Percentiles rank a stretch among this genome's conserved stretches.
These are phyloP conservation scores for Pythium utonaiense DNA, from an alignment of 352 stramenopile genomes.

Conservation along the genomic window DNA sequence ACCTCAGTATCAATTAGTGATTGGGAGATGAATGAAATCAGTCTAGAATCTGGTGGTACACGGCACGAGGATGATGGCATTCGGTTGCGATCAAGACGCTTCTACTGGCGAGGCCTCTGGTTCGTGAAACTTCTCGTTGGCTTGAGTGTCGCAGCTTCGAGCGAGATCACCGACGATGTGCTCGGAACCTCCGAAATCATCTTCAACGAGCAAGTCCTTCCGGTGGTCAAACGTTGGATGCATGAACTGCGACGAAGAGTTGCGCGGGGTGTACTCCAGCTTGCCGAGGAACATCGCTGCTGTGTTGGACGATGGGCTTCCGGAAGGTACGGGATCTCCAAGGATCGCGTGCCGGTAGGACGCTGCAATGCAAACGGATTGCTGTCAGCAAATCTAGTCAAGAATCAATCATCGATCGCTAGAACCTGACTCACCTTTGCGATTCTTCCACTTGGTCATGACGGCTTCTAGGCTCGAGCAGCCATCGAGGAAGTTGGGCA, in stretches of 20 bases:
- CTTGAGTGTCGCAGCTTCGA: slow-evolving; percentile 27
- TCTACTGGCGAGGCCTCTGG: slow-evolving; percentile 20
- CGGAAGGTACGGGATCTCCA: slow-evolving; percentile 54
- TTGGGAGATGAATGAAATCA: neutral
- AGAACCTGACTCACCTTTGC: slow-evolving; percentile 35
- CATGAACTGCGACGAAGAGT: slow-evolving; percentile 59
- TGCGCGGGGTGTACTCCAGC: slow-evolving; percentile 46
- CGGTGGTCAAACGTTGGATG: slow-evolving; percentile 56
- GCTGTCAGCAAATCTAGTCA: neutral
- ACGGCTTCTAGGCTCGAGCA: slow-evolving; percentile 76
- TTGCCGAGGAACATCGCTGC: slow-evolving; percentile 40
- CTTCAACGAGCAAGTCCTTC: slow-evolving; percentile 42
- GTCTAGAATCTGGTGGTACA: neutral
- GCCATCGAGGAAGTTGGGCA: slow-evolving; percentile 80
- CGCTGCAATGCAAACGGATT: slow-evolving; percentile 18
- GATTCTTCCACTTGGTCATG: slow-evolving; percentile 83
- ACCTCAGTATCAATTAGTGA: too few relatives aligned
- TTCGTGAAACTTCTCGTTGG: slow-evolving; percentile 10
- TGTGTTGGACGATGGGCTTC: slow-evolving; percentile 4
- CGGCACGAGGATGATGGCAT: neutral
- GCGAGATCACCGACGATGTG: slow-evolving; percentile 48
- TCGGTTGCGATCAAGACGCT: slow-evolving; percentile 15
- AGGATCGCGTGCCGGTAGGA: slow-evolving; percentile 72
- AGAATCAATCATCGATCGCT: too few relatives aligned
- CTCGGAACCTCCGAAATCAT: slow-evolving; percentile 52